Conservation (phyloP, 2,329 filamentous ascomycete genomes). For the Aspergillus versicolor region DNA sequence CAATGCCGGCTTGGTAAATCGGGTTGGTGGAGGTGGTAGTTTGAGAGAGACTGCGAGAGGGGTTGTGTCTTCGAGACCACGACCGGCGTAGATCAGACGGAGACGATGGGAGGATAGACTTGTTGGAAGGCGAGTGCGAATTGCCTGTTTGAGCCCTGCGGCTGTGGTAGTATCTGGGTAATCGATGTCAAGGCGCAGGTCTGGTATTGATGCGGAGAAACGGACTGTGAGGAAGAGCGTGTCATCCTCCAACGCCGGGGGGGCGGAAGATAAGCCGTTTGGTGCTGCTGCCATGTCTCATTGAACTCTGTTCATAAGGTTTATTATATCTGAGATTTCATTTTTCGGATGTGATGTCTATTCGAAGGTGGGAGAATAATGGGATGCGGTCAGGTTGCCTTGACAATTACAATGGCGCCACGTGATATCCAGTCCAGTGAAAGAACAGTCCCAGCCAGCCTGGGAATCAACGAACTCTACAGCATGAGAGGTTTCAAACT, state of each 20-base stretch:
- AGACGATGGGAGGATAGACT: constrained; percentile 67
- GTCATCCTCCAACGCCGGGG: constrained; percentile 10
- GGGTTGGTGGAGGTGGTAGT: constrained; percentile 57
- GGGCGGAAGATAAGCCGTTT: background rate
- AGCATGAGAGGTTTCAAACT: background rate
- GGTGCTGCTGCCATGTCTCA: background rate
- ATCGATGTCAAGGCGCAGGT: constrained; percentile 75
- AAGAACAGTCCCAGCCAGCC: background rate
- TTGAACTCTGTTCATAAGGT: background rate
- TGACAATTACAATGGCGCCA: constrained; percentile 10
- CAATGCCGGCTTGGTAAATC: constrained; percentile 28
- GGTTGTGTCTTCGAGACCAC: constrained; percentile 73
- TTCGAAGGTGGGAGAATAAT: background rate
- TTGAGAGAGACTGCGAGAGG: constrained; percentile 69
- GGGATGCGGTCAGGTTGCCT: constrained; percentile 9
- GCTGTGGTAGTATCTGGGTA: constrained; percentile 69
- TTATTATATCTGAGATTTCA: background rate
- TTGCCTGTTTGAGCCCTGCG: constrained; percentile 75
- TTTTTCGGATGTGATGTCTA: background rate
- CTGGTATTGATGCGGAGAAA: constrained; percentile 82
- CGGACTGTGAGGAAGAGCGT: constrained; percentile 77
- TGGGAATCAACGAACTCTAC: background rate
- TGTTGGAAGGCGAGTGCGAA: constrained; percentile 68
- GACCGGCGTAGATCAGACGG: constrained; percentile 86
- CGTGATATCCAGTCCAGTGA: constrained; percentile 4